Percentiles rank a stretch among this genome's conserved stretches.
Conservation (phyloP, 2,329 filamentous ascomycete genomes). For the Fusarium citri region DNA sequence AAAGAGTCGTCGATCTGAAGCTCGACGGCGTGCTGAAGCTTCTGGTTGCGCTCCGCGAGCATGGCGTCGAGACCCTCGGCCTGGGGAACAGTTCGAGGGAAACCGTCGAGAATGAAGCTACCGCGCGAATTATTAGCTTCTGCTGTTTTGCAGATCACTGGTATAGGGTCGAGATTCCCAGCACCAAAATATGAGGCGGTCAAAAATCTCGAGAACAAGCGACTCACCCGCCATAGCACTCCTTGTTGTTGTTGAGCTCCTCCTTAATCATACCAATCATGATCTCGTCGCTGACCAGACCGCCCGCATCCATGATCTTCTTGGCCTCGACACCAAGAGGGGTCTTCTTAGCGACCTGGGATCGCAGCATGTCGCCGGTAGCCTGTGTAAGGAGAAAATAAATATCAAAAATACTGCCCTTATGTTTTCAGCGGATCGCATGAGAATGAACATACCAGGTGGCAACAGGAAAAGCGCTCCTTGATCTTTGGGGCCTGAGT, state of each 20-base stretch:
- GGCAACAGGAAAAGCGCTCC: constrained; percentile 97
- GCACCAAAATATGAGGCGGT: constrained; percentile 2
- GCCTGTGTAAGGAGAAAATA: constrained; percentile 67
- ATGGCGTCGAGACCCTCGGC: constrained; percentile 95
- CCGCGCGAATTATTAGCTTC: constrained; percentile 36
- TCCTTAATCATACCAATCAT: constrained; percentile 99
- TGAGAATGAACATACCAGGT: constrained; percentile 75
- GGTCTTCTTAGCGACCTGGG: constrained; percentile 98
- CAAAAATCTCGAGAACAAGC: constrained; percentile 44
- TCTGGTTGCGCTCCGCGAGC: constrained; percentile 81
- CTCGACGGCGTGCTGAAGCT: constrained; percentile 94
- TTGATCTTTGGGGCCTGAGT: constrained; percentile 98
- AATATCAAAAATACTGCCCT: constrained; percentile 24
- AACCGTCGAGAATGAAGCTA: constrained; percentile 98
- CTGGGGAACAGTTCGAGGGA: constrained; percentile 95
- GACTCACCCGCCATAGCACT: constrained; percentile 92
- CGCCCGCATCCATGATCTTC: constrained; percentile 99
- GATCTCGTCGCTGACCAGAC: constrained; percentile 97
- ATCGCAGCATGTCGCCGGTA: constrained; percentile 98
- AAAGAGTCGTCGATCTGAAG: constrained; percentile 96
- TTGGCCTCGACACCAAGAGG: constrained; percentile 93
- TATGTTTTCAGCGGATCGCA: constrained; percentile 6
- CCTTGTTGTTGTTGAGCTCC: constrained; percentile 91
- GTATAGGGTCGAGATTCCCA: constrained; percentile 9
- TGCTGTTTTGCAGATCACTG: constrained; percentile 22